Evolutionary conservation across 2,329 filamentous ascomycete genomes (phyloP), one percentile per base, ranked within the genome.

Genomic region (Talaromyces sp.): DNA sequence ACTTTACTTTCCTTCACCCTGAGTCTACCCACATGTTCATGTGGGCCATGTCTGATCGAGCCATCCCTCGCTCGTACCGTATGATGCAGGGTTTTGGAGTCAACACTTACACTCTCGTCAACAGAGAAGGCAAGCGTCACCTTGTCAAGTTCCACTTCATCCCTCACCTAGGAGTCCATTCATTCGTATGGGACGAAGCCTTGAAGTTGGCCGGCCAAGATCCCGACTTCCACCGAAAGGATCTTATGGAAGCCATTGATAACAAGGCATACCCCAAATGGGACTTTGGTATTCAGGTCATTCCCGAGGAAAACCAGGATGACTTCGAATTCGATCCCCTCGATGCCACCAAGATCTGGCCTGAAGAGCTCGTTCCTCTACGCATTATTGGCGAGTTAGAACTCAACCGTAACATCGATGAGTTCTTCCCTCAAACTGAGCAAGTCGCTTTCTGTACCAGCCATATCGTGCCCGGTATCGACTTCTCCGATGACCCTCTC

Each of bases 81-180:
- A 93, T 93, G 90, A 93, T 94, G 89, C 90, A 94, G 69, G 91
- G 91, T 0, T 94, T 93, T 65, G 90, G 91, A 62, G 91, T 94
- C 70, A 93, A 94, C 77, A 93, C 91, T 0, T 94, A 83, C 71
- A 90, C 86, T 0, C 82, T 93, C 2, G 81, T 83, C 67, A 92
- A 92, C 67, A 84, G 83, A 27, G 83, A 89, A 68, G 90, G 89
- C 25, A 85, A 90, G 73, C 84, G 88, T 1, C 82, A 85, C 64
- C 92, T 93, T 69, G 89, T 91, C 75, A 94, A 94, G 77, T 93
- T 93, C 73, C 86, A 89, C 73, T 93, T 85, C 71, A 92, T 86
- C 0, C 90, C 91, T 0, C 86, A 89, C 63, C 83, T 93, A 0
- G 91, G 91, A 61, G 89, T 92, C 0, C 89, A 91, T 77, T 90